Conservation (phyloP, 176 grass and related monocot genomes). For the Ampelocalamus luodianensis region DNA sequence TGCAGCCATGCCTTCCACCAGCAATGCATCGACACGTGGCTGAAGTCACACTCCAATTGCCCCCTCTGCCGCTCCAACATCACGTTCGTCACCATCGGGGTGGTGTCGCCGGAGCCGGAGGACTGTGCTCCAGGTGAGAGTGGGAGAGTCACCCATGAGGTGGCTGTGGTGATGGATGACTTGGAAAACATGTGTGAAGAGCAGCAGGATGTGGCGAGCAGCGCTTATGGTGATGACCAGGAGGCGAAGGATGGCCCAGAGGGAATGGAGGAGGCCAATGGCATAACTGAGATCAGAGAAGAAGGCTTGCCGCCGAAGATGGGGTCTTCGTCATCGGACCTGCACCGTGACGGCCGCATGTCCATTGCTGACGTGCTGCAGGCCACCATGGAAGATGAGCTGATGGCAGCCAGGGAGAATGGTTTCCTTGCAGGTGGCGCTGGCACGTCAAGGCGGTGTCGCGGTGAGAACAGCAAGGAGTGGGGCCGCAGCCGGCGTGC, state of each 20-base stretch:
- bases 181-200: constrained; percentile 42
- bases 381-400: constrained; percentile 73
- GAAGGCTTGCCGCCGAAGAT: constrained; percentile 21
- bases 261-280: constrained; percentile 13
- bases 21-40: constrained; percentile 86
- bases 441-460: constrained; percentile 53
- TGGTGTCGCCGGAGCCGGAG: constrained; percentile 30
- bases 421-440: constrained; percentile 45
- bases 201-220: constrained; percentile 35
- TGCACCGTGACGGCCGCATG: constrained; percentile 36
- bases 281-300: constrained; percentile 68
- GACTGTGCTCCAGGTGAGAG: constrained; percentile 21
- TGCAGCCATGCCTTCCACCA: constrained; percentile 88
- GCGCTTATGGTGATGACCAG: constrained; percentile 16
- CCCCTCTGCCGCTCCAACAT: constrained; percentile 88
- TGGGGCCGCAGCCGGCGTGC: constrained; percentile 25
- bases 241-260: constrained; percentile 14
- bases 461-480: constrained; percentile 50
- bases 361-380: constrained; percentile 79
- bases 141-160: constrained; percentile 37
- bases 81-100: constrained; percentile 13
- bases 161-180: constrained; percentile 50
- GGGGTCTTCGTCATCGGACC: constrained; percentile 15
- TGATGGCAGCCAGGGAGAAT: constrained; percentile 61
- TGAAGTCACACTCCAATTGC: constrained; percentile 88